A percentile compares a stretch with the other conserved stretches of the same genome.
phyloP scores from a whole-genome alignment of 2,329 filamentous ascomycete species.

The Seiridium unicorne region DNA sequence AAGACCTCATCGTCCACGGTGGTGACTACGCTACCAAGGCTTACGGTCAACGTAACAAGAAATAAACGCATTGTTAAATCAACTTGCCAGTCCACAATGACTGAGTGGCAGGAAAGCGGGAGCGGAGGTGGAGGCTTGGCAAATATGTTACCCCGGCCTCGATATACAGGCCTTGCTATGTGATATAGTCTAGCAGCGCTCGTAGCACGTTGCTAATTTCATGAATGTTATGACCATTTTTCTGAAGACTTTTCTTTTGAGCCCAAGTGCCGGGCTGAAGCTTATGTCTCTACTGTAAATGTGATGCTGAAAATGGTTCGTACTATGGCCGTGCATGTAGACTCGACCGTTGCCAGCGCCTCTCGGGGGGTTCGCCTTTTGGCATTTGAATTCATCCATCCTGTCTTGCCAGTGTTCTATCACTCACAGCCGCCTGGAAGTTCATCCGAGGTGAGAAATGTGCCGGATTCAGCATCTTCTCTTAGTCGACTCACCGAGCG shows the following conservation, averaged over 20 bases:
- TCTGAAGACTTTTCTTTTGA: neutral
- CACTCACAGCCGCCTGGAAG: too few relatives aligned
- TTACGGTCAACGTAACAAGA: conserved; percentile 72
- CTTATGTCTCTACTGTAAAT: neutral
- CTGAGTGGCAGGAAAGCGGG: neutral
- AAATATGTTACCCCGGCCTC: neutral
- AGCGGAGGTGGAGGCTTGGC: neutral
- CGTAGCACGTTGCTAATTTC: neutral
- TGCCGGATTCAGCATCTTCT: too few relatives aligned
- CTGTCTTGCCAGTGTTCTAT: too few relatives aligned
- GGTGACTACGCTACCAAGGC: conserved; percentile 96
- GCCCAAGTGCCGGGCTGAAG: too few relatives aligned
- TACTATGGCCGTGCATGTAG: neutral
- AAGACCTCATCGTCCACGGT: conserved; percentile 87
- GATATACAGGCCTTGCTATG: neutral
- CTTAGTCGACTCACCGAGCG: too few relatives aligned
- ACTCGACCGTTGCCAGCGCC: too few relatives aligned
- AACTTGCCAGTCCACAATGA: too few relatives aligned
- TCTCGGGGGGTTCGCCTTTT: neutral
- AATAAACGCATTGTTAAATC: neutral
- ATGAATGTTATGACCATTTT: conserved; percentile 2
- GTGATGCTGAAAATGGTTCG: neutral
- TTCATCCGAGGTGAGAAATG: too few relatives aligned
- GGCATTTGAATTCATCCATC: neutral
- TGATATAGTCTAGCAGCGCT: neutral